Conservation (phyloP, 192 early-diverging fungal genomes). For the Mortierella antarctica region DNA sequence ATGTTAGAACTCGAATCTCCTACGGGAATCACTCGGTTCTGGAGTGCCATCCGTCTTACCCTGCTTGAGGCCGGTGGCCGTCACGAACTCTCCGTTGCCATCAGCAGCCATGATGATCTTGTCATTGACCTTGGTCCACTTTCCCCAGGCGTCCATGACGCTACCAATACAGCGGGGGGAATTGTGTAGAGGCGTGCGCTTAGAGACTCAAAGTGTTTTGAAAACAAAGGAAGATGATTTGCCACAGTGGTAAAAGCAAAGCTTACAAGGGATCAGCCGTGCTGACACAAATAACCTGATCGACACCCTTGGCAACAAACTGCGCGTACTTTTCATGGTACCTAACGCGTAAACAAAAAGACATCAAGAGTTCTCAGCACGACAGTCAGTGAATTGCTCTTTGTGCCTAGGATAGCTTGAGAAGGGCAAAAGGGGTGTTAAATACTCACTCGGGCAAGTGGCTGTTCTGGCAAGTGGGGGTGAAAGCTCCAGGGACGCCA, state of each 20-base stretch:
- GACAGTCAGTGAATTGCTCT: not conserved
- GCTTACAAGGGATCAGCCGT: slow-evolving; percentile 60
- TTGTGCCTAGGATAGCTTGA: too few species aligned
- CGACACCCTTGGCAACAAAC: slow-evolving; percentile 76
- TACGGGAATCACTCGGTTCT: too few species aligned
- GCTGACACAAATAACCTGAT: slow-evolving; percentile 75
- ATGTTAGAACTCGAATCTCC: too few species aligned
- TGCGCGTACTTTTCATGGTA: slow-evolving; percentile 65
- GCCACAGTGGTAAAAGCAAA: slow-evolving; percentile 14
- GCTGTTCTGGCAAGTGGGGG: slow-evolving; percentile 64
- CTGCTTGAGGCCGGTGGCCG: slow-evolving; percentile 71
- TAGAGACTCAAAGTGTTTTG: not conserved
- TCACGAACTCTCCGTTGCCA: slow-evolving; percentile 74
- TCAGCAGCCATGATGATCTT: slow-evolving; percentile 82
- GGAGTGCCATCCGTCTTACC: slow-evolving; percentile 11
- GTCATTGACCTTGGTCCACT: slow-evolving; percentile 55
- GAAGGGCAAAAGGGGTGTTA: too few species aligned
- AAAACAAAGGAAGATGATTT: not conserved
- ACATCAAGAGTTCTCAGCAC: not conserved
- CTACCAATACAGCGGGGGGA: slow-evolving; percentile 9
- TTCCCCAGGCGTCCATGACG: slow-evolving; percentile 68
- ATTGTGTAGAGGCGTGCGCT: not conserved
- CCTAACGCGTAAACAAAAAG: slow-evolving; percentile 24
- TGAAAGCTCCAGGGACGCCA: slow-evolving; percentile 76
- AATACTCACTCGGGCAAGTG: slow-evolving; percentile 65